Conservation (phyloP, 2,329 filamentous ascomycete species). For the Verticillium dahliae region DNA sequence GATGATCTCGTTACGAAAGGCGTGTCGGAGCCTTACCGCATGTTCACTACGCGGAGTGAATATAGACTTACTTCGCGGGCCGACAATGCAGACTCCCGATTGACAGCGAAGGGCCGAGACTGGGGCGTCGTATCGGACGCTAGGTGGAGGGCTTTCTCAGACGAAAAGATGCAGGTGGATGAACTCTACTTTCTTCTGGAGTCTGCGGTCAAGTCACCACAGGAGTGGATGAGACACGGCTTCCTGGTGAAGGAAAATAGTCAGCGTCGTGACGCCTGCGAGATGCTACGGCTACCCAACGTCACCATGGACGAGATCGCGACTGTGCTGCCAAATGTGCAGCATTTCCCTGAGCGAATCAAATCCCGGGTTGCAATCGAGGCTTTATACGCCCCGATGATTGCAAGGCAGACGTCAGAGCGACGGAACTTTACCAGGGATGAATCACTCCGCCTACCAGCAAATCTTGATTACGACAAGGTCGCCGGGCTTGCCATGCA, state of each 20-base stretch:
- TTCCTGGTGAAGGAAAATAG: conserved; percentile 64
- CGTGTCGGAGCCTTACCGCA: conserved; percentile 92
- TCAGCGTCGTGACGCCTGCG: conserved; percentile 64
- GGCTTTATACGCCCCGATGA: conserved; percentile 80
- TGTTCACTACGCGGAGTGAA: conserved; percentile 96
- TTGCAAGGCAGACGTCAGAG: conserved; percentile 62
- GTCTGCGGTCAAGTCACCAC: conserved; percentile 49
- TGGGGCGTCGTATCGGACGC: conserved; percentile 73
- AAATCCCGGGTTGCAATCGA: conserved; percentile 71
- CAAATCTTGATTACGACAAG: conserved; percentile 67
- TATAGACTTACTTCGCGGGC: conserved; percentile 88
- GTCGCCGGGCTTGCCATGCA: conserved; percentile 73
- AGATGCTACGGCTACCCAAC: conserved; percentile 66
- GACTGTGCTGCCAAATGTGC: conserved; percentile 49
- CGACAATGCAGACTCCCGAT: conserved; percentile 86
- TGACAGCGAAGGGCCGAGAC: conserved; percentile 70
- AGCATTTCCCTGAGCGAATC: conserved; percentile 49
- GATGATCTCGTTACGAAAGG: conserved; percentile 96
- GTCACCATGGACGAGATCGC: conserved; percentile 53
- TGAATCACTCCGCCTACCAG: conserved; percentile 65
- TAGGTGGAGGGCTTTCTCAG: conserved; percentile 67
- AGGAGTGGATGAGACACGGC: conserved; percentile 63
- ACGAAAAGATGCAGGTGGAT: conserved; percentile 60
- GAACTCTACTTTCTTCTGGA: conserved; percentile 58
- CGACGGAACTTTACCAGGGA: conserved; percentile 67